phyloP scores from a whole-genome alignment of 805 yeast genomes.

The Metschnikowia kunwiensis region DNA sequence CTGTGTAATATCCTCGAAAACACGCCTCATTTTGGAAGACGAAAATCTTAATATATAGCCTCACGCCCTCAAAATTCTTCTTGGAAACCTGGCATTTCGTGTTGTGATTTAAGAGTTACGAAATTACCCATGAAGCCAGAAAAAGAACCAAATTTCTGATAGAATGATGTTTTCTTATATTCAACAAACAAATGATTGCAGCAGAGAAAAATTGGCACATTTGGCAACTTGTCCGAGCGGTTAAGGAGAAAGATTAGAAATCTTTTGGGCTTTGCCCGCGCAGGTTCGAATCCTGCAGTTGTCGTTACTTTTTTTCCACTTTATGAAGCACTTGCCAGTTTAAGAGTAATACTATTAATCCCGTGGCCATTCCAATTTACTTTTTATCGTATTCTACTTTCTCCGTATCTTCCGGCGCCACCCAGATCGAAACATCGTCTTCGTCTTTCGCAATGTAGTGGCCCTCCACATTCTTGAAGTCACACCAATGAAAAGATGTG shows the following conservation, averaged over 20 bases:
- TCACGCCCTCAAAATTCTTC: no score
- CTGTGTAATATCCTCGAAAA: no score
- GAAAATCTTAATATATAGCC: no score
- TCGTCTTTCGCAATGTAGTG: constrained; percentile 32
- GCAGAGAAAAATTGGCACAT: background rate
- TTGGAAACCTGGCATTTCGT: no score
- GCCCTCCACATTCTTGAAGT: constrained; percentile 33
- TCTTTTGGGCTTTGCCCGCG: constrained; percentile 51
- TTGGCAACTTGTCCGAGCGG: constrained; percentile 48
- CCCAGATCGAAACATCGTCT: constrained; percentile 43
- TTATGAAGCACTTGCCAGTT: background rate
- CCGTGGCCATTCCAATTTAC: background rate
- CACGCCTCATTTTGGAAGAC: no score
- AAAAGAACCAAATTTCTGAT: no score
- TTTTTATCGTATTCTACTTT: constrained; percentile 6
- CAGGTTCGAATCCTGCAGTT: constrained; percentile 48
- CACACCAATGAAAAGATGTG: constrained; percentile 49
- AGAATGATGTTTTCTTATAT: no score
- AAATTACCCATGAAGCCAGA: no score
- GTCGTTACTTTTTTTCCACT: constrained; percentile 24
- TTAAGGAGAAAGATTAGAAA: constrained; percentile 48
- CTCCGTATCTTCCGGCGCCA: constrained; percentile 40
- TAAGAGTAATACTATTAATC: background rate
- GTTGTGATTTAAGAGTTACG: no score
- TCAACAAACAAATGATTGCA: no score